Base-by-base conservation (phyloP, 371 early-diverging fungal species). In the Thermomucor indicae-seudaticae region DNA sequence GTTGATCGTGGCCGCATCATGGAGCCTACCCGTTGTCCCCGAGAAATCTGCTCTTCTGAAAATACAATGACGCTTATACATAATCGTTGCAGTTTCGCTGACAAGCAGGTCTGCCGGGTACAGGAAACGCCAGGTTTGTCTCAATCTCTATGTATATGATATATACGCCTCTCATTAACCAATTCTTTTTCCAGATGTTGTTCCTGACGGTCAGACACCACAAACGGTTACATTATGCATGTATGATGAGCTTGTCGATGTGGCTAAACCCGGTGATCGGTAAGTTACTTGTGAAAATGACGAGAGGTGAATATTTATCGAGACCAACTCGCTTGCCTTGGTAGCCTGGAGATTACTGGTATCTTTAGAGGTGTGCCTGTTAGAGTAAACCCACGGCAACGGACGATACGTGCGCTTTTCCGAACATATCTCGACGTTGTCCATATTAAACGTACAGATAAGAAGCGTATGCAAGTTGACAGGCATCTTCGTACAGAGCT, bases 151-250 rank as follows among this genome's bases (percentile, higher is more conserved):
- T 40, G 16, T 19, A 16, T 20, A 40, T 23, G 8, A 40, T 28
- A 39, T 19, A 28, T 42, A 41, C 37, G 35, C 30, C 37, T 11
- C 37, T 44, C 22, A 17, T 50, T 12, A 40, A 34, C 39, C 24
- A 23, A 32, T 41, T 19, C 6, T 30, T 47, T 20, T 34, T 49
- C 6, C 52, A 88, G 98, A 99, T 67, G 79, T 85, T 32, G 93
- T 98, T 19, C 99, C 98, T 20, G 99, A 98, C 67, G 99, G 99
- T 22, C 96, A 98, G 63, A 99, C 99, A 2, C 99, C 99, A 19
- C 95, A 98, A 66, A 91, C 98, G 1, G 91, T 99, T 16, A 86
- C 98, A 0, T 58, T 99, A 60, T 88, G 91, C 44, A 57, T 90
- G 46, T 95, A 95, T 62, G 96, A 96, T 57, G 96, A 97, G 61